A percentile compares a stretch with the other conserved stretches of the same genome.
Conservation (phyloP, 1,284 basidiomycete species). For the Gymnopus androsaceus region DNA sequence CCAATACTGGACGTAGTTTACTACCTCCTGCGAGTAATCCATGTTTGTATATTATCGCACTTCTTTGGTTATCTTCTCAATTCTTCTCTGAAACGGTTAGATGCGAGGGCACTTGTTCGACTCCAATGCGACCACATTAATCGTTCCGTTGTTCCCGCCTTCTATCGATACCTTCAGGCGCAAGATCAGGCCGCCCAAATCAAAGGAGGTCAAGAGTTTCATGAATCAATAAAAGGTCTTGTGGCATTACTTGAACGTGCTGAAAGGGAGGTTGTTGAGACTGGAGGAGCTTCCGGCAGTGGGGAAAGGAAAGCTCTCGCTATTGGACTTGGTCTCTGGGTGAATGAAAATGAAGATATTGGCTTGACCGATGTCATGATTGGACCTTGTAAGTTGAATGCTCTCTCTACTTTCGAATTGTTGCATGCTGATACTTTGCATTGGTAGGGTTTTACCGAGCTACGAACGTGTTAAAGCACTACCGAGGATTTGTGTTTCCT, state of each 20-base stretch:
- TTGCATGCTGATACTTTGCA: not conserved
- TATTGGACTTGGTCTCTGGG: slow-evolving; percentile 55
- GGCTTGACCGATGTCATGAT: slow-evolving; percentile 72
- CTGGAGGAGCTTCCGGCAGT: slow-evolving; percentile 35
- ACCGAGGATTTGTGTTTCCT: slow-evolving; percentile 64
- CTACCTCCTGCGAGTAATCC: slow-evolving; percentile 61
- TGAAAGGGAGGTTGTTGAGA: slow-evolving; percentile 45
- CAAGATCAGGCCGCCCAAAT: slow-evolving; percentile 64
- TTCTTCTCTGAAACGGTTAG: slow-evolving; percentile 39
- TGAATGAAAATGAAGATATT: slow-evolving; percentile 51
- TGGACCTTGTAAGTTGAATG: slow-evolving; percentile 63
- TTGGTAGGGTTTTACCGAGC: slow-evolving; percentile 67
- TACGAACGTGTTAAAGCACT: slow-evolving; percentile 66
- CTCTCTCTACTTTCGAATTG: not conserved
- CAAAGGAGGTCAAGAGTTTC: slow-evolving; percentile 58
- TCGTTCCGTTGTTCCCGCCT: slow-evolving; percentile 68
- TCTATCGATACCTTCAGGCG: slow-evolving; percentile 79
- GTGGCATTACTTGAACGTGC: slow-evolving; percentile 60
- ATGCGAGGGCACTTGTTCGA: slow-evolving; percentile 66
- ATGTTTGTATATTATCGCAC: slow-evolving; percentile 42
- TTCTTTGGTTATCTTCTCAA: not conserved
- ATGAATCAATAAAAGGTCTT: slow-evolving; percentile 54
- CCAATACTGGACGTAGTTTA: slow-evolving; percentile 45
- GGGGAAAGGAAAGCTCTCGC: slow-evolving; percentile 35
- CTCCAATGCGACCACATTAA: slow-evolving; percentile 72